Evolutionary conservation across 495 filamentous ascomycete genomes (phyloP).

Genomic region (Hypomontagnella submonticulosa): DNA sequence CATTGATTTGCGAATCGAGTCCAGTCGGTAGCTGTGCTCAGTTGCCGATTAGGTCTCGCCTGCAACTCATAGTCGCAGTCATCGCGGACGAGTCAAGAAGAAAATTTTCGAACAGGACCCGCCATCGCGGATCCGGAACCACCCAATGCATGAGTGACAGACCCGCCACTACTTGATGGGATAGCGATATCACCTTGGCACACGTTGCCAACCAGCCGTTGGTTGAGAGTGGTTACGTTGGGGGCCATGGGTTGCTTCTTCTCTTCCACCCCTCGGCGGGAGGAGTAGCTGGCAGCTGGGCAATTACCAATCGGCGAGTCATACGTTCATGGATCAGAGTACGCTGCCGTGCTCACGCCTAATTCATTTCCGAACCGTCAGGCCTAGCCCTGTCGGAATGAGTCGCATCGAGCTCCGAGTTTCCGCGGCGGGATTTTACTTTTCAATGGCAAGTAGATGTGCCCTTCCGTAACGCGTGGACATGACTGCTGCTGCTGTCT

Average conservation of each 20-base stretch:
- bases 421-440: constrained; percentile 26
- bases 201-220: constrained; percentile 42
- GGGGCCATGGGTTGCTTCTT: constrained; percentile 33
- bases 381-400: constrained; percentile 11
- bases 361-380: constrained; percentile 20
- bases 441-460: constrained; percentile 17
- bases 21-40: constrained; percentile 6
- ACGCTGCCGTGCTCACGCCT: constrained; percentile 1
- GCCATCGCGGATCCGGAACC: constrained; percentile 43
- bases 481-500: constrained; percentile 10
- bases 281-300: constrained; percentile 12
- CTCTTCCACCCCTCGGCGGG: constrained; percentile 2
- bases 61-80: constrained; percentile 20
- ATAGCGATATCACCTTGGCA: constrained; percentile 35
- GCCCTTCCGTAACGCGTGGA: constrained; percentile 21
- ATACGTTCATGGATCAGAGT: background rate
- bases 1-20: constrained; percentile 14
- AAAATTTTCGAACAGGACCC: constrained; percentile 34
- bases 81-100: constrained; percentile 13
- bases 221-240: constrained; percentile 33
- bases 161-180: constrained; percentile 35
- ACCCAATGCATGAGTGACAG: constrained; percentile 43
- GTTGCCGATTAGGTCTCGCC: constrained; percentile 15
- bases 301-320: constrained; percentile 8
- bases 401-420: constrained; percentile 24